Percentiles rank a stretch among this genome's conserved stretches.
Evolutionary conservation across 2,329 filamentous ascomycete genomes (phyloP).

Genomic region (Colletotrichum echinochloae): DNA sequence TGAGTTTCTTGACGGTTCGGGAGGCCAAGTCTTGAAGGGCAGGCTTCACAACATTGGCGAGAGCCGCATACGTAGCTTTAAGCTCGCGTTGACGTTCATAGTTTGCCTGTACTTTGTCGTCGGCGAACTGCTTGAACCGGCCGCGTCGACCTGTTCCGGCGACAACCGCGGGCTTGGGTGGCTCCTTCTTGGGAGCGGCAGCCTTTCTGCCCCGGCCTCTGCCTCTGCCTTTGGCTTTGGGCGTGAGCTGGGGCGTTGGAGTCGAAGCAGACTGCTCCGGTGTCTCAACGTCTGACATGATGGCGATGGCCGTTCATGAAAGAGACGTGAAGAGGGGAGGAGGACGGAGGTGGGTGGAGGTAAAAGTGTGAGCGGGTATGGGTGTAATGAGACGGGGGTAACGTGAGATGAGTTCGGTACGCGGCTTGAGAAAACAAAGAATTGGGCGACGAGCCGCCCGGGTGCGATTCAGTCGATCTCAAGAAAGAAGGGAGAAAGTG

Average conservation of each 20-base stretch:
- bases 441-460: constrained; percentile 16
- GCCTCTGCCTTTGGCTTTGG: constrained; percentile 43
- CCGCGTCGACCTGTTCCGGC: constrained; percentile 57
- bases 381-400: constrained; percentile 37
- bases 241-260: constrained; percentile 40
- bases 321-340: constrained; percentile 36
- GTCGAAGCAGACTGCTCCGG: constrained; percentile 41
- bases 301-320: constrained; percentile 45
- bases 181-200: constrained; percentile 40
- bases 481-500: constrained; percentile 12
- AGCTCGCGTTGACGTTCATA: constrained; percentile 75
- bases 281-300: constrained; percentile 44
- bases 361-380: constrained; percentile 39
- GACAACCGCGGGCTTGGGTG: constrained; percentile 52
- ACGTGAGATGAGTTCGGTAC: constrained; percentile 26
- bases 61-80: constrained; percentile 72
- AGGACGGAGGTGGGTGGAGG: constrained; percentile 38
- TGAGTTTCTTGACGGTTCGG: constrained; percentile 67
- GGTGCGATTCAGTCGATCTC: constrained; percentile 4
- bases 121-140: constrained; percentile 67
- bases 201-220: constrained; percentile 41
- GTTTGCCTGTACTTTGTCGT: constrained; percentile 66
- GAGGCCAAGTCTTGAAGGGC: constrained; percentile 74
- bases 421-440: constrained; percentile 23
- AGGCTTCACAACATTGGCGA: constrained; percentile 72